These are phyloP conservation scores for Bidens hawaiensis DNA, from an alignment of 140 eudicot genomes.

Conservation along the genomic window DNA sequence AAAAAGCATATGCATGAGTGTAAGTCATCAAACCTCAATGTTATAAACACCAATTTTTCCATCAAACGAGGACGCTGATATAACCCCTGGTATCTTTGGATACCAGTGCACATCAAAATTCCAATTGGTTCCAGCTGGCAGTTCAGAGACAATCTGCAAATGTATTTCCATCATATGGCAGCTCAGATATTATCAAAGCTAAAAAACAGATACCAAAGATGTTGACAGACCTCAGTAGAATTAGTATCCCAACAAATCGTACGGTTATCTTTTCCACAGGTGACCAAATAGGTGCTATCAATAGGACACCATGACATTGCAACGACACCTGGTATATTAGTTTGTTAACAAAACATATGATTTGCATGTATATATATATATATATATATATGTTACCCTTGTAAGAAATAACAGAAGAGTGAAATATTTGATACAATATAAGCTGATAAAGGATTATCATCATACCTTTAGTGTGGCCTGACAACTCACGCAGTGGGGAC, in stretches of 20 bases:
- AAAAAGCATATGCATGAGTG: conserved; percentile 1
- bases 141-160: conserved; percentile 78
- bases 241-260: conserved; percentile 89
- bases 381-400: background rate
- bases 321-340: conserved; percentile 62
- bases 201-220: background rate
- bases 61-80: conserved; percentile 93
- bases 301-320: conserved; percentile 98
- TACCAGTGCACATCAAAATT: conserved; percentile 95
- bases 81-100: conserved; percentile 81
- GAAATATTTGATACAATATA: no score
- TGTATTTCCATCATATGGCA: conserved; percentile 1
- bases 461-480: conserved; percentile 86
- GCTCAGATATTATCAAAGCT: conserved; percentile 6
- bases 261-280: conserved; percentile 93
- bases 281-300: conserved; percentile 85
- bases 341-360: background rate
- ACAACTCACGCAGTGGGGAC: conserved; percentile 73
- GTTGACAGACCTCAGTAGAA: conserved; percentile 65
- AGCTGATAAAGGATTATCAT: background rate
- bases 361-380: no score
- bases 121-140: conserved; percentile 93
- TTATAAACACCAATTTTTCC: conserved; percentile 87
- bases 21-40: conserved; percentile 56
- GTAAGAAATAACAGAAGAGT: background rate